A percentile compares a stretch with the other conserved stretches of the same genome.
Evolutionary conservation across 148 eudicot species (phyloP).

Genomic region (Pharnaceum exiguum): DNA sequence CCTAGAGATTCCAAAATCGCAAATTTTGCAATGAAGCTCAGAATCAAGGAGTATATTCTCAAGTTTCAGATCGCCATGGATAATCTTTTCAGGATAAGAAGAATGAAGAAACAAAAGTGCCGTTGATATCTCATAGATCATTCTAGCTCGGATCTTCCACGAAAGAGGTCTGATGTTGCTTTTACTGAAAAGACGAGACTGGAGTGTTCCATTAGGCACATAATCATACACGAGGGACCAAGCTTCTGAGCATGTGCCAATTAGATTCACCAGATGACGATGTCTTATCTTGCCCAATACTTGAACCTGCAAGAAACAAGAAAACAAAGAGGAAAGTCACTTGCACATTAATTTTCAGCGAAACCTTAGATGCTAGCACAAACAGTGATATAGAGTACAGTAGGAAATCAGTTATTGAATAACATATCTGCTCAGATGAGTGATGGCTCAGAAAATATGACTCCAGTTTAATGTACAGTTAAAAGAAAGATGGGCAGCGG

Average conservation of each 20-base stretch:
- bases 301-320: constrained; percentile 41
- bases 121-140: constrained; percentile 60
- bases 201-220: constrained; percentile 57
- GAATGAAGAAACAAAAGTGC: constrained; percentile 66
- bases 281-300: constrained; percentile 59
- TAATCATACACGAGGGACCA: constrained; percentile 76
- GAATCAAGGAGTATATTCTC: constrained; percentile 59
- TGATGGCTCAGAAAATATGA: too few species aligned
- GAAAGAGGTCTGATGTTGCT: constrained; percentile 37
- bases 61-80: constrained; percentile 74
- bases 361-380: too few species aligned
- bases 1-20: constrained; percentile 57
- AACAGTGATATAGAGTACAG: too few species aligned
- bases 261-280: constrained; percentile 60
- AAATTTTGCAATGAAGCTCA: constrained; percentile 54
- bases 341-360: background rate
- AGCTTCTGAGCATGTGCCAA: constrained; percentile 74
- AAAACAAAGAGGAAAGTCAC: background rate
- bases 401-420: too few species aligned
- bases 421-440: too few species aligned
- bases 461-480: too few species aligned
- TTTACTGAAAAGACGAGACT: constrained; percentile 34
- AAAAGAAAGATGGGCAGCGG: too few species aligned
- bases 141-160: constrained; percentile 68
- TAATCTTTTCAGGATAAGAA: constrained; percentile 43